Conservation (phyloP, 2,329 filamentous ascomycete genomes). For the Colletotrichum sp. region DNA sequence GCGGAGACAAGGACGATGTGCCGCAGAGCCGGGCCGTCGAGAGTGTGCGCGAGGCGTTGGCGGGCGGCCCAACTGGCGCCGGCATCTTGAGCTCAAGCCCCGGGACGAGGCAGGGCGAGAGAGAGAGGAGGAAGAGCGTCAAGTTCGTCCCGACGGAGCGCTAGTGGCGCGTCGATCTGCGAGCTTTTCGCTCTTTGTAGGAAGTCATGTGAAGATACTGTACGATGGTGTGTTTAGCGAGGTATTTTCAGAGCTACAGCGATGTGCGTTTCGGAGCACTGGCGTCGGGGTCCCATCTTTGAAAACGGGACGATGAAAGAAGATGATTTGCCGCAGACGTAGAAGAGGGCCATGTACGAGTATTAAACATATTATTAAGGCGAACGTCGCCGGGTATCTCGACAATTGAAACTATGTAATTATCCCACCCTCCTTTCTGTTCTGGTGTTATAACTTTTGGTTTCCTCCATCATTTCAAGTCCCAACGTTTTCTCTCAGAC, state of each 20-base stretch:
- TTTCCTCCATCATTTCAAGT: neutral
- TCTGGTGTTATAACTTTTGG: neutral
- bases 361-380: slow-evolving; percentile 5
- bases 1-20: slow-evolving; percentile 59
- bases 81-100: slow-evolving; percentile 57
- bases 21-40: slow-evolving; percentile 66
- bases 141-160: slow-evolving; percentile 59
- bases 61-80: slow-evolving; percentile 25
- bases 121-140: slow-evolving; percentile 68
- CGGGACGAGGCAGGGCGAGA: slow-evolving; percentile 42
- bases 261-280: neutral
- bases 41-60: slow-evolving; percentile 59
- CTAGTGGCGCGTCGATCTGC: slow-evolving; percentile 8
- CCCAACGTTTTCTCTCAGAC: slow-evolving; percentile 52
- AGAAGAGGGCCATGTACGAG: neutral
- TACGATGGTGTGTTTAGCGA: neutral
- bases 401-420: slow-evolving; percentile 12
- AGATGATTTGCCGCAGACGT: neutral
- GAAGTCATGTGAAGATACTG: neutral
- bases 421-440: neutral
- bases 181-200: neutral
- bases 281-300: neutral
- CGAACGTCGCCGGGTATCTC: slow-evolving; percentile 15
- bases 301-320: neutral
- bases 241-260: neutral